phyloP scores from a whole-genome alignment of 306 rosid genomes.

The Hylodesmum podocarpum region DNA sequence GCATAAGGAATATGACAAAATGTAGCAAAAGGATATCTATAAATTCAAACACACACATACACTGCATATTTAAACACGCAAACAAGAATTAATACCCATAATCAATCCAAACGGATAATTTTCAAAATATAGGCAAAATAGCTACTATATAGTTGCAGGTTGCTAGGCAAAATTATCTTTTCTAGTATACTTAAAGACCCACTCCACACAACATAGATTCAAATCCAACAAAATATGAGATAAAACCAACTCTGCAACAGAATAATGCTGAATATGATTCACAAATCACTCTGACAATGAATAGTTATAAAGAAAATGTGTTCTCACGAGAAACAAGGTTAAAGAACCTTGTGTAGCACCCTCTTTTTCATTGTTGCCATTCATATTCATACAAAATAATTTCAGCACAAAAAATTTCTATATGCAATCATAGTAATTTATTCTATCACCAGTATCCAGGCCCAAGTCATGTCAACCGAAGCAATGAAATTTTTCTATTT shows the following conservation, averaged over 20 bases:
- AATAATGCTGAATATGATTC: not conserved
- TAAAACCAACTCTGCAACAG: not conserved
- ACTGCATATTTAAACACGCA: not conserved
- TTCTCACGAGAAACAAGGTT: not conserved
- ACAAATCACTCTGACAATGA: slow-evolving; percentile 5
- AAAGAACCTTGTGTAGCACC: not conserved
- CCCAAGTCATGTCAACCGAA: not conserved
- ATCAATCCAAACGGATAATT: not conserved
- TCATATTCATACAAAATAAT: not conserved
- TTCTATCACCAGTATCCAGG: not conserved
- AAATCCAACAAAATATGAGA: slow-evolving; percentile 9
- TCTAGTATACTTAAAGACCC: not conserved
- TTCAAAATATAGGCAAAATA: not conserved
- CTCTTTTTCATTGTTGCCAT: not conserved
- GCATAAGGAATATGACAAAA: not conserved
- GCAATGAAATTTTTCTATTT: not conserved
- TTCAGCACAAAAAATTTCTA: not conserved
- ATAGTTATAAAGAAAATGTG: not conserved
- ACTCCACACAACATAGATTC: not conserved
- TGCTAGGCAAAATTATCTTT: not conserved
- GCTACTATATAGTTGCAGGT: not conserved
- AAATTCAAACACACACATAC: not conserved
- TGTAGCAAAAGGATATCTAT: not conserved
- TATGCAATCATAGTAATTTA: slow-evolving; percentile 3
- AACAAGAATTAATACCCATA: not conserved